Base-by-base conservation (phyloP, 768 basidiomycete genomes). In the Tremella mesenterica region DNA sequence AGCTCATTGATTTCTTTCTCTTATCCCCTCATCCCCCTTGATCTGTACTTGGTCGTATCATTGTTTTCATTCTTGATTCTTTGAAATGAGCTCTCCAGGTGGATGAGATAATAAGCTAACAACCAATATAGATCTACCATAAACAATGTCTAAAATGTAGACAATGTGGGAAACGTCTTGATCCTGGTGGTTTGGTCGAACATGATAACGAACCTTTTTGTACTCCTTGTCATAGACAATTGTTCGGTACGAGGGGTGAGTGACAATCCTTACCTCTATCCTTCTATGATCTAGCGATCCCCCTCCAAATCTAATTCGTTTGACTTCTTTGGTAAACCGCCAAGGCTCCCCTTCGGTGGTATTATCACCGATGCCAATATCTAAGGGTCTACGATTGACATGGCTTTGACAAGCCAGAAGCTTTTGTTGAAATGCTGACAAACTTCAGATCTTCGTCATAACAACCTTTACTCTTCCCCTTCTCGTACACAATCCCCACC, bases 151-250 rank as follows among this genome's bases (percentile, higher is more conserved):
- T 71, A 45, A 67, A 69, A 46, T 71, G 70, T 44, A 48, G 44
- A n/a, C 57, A 61, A 25, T 71, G 70, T 53, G 55, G 51, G 27
- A 71, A 71, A 53, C 45, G 70, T 45, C 53, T 71, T 8, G 70
- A 71, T 54, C 58, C 67, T 3, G 67, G 67, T 4, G 52, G 57
- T 8, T 43, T 69, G 14, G 67, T 71, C 2, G 63, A 71, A 45
- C 70, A 71, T 57, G 70, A 71, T 56, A 29, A 36, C 9, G 29
- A 55, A 65, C 68, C 68, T 14, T 70, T 67, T 45, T 70, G 68
- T 49, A 43, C 56, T 4, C 56, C 62, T 48, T 70, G 68, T 56
- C 68, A 70, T 58, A 60, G 60, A 9, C 68, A 67, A 43, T 41
- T 58, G 13, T 67, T 64, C 52, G 67, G 69, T 2, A 71, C 67